Evolutionary conservation across 257 asterid genomes (phyloP), one percentile per base, ranked within the genome.

Genomic region (Petunia axillaris): DNA sequence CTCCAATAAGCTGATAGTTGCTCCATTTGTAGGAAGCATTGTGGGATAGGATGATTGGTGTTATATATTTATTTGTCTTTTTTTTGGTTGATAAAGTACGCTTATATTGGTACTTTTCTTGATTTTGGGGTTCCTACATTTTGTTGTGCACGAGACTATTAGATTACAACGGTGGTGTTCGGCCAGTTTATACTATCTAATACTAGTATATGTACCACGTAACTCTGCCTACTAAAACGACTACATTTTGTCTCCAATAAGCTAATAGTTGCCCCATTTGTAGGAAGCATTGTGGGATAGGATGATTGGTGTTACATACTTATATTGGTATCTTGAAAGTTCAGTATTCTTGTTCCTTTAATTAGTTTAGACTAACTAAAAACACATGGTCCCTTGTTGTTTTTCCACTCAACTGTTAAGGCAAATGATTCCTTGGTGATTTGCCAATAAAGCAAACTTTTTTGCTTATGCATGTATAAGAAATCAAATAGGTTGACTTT

Each of bases 291-390:
- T 46, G 77, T 9, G n/a, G 59, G 59, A 10, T 8, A 70, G 1
- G 3, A 70, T 46, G 11, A 46, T 70, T 70, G 41, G 41, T 46
- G 16, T 46, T 4, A 70, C 25, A 25, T 68, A 68, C 44, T 44
- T 48, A 71, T 46, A 48, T 71, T 71, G 77, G 10, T 25, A 70
- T 70, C 76, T 70, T 70, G 59, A 48, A 71, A 48, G 60, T 71
- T 10, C 60, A 71, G 60, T 11, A 10, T 71, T 46, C 77, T 46
- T 70, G 25, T 48, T 46, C 3, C 60, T 70, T 70, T 70, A 44
- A 5, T 5, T 70, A 71, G 60, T 63, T 63, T 63, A 63, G 5
- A 1, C 10, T 68, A 71, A 48, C 43, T 71, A 25, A n/a, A 43
- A 67, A n/a, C 57, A 43, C 75, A 6, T 66, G 53, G 75, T 66